These are phyloP conservation scores for Agaricales sp. DNA, from an alignment of 1,284 basidiomycete species.

Conservation along the genomic window DNA sequence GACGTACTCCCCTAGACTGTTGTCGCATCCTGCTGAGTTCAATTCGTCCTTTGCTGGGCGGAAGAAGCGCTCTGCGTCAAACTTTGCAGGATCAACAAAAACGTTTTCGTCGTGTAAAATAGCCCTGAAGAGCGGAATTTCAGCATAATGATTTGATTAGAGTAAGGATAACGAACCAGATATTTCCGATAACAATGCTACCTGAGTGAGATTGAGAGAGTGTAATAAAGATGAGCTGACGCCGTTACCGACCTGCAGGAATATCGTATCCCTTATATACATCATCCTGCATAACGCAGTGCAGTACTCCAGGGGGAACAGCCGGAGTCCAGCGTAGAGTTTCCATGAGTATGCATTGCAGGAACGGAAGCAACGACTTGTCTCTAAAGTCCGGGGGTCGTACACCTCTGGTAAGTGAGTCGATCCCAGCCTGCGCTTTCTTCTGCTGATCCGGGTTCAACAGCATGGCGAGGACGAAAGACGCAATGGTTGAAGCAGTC, in stretches of 20 bases:
- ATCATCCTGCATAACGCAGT: conserved; percentile 8
- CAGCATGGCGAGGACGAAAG: conserved; percentile 31
- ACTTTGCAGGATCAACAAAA: conserved; percentile 9
- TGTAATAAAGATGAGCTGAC: neutral
- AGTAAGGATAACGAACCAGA: neutral
- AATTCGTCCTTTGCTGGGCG: neutral
- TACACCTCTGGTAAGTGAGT: conserved; percentile 25
- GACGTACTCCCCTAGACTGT: neutral
- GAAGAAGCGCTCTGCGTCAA: conserved; percentile 8
- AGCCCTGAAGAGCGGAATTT: neutral
- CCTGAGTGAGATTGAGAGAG: neutral
- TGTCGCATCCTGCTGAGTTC: neutral
- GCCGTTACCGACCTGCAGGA: conserved; percentile 8
- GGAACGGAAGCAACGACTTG: conserved; percentile 24
- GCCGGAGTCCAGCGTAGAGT: neutral
- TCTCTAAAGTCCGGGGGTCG: conserved; percentile 30
- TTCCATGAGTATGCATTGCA: conserved; percentile 10
- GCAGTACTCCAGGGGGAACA: conserved; percentile 4
- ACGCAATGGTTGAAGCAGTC: conserved; percentile 28
- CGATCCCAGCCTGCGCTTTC: conserved; percentile 31
- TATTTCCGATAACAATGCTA: neutral
- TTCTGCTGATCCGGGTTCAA: conserved; percentile 29
- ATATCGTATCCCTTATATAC: conserved; percentile 10
- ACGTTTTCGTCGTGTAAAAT: conserved; percentile 10
- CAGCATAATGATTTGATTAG: conserved; percentile 6